Evolutionary conservation across 2,329 filamentous ascomycete species (phyloP), one percentile per base, ranked within the genome.

Genomic region (Cordyceps cicadae): DNA sequence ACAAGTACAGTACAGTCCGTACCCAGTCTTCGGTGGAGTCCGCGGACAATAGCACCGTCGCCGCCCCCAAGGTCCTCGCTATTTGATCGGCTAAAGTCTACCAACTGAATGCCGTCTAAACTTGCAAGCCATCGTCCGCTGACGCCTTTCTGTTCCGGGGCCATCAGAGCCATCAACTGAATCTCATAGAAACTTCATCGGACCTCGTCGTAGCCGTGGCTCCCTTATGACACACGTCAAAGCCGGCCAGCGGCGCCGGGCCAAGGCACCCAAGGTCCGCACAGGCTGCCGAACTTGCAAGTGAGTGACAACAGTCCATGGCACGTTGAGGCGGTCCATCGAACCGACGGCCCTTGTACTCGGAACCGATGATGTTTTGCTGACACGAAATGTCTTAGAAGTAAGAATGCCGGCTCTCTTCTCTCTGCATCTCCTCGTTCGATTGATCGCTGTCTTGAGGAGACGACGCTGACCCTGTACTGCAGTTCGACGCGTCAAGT

Each of bases 171-270:
- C 32, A 5, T 12, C 54, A n/a, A 24, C 19, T 17, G 12, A 2
- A 12, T 45, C 24, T 46, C 14, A 3, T 39, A 17, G 41, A n/a
- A 49, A 5, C 21, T 14, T 26, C 9, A 24, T 29, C 26, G n/a
- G 29, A 29, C 29, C 45, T 48, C 50, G 29, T 26, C 50, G 48
- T 34, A 45, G n/a, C 21, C 34, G 51, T 60, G 45, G 58, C 43
- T 48, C 17, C 49, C 39, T 60, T 51, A 62, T 62, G 61, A 62
- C 61, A 51, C 61, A 59, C 46, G 61, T 62, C 52, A 62, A 62
- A 56, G 55, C 56, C 24, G 61, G 61, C 51, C 61, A 62, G 46
- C 61, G 61, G 15, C 61, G 56, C 26, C 61, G 61, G n/a, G 61
- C 56, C 19, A 62, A 52, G 51, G 51, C 61, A n/a, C 61, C 61